phyloP scores from a whole-genome alignment of 2,329 filamentous ascomycete genomes.

The Hypoxylon rubiginosum region DNA sequence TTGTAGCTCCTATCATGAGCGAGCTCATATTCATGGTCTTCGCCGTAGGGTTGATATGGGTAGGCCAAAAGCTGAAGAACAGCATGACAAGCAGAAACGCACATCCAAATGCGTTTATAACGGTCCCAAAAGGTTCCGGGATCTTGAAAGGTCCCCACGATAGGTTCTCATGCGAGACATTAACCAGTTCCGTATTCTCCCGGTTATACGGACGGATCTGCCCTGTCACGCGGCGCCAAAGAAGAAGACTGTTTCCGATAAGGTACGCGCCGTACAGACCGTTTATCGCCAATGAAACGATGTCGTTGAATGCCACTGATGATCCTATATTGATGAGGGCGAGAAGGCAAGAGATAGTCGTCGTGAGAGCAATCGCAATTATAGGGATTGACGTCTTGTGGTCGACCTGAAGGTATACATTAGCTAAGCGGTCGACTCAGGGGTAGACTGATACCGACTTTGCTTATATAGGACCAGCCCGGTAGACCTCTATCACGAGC shows the following conservation, averaged over 20 bases:
- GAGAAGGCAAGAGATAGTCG: constrained; percentile 21
- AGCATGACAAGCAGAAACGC: constrained; percentile 23
- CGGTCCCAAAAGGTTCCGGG: constrained; percentile 20
- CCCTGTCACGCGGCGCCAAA: constrained; percentile 55
- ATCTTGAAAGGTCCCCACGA: constrained; percentile 30
- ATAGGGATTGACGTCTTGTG: constrained; percentile 26
- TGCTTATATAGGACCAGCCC: constrained; percentile 28
- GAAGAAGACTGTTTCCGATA: constrained; percentile 55
- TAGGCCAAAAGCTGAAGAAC: constrained; percentile 36
- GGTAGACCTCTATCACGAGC: constrained; percentile 40
- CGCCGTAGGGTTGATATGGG: constrained; percentile 4
- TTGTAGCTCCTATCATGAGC: constrained; percentile 15
- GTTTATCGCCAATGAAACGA: constrained; percentile 41
- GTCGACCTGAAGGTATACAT: constrained; percentile 11
- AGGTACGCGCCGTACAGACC: constrained; percentile 60
- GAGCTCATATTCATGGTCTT: constrained; percentile 24
- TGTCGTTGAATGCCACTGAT: constrained; percentile 25
- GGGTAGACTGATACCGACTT: constrained; percentile 5
- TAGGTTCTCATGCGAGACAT: constrained; percentile 20
- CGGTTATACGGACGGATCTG: constrained; percentile 44
- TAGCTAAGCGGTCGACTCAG: not conserved
- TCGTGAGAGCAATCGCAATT: constrained; percentile 23
- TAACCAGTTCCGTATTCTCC: constrained; percentile 6
- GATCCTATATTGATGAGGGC: constrained; percentile 32
- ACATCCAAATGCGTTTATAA: constrained; percentile 31